Percentiles rank a stretch among this genome's conserved stretches.
phyloP scores from a whole-genome alignment of 805 yeast species.

The Spathaspora sp. region DNA sequence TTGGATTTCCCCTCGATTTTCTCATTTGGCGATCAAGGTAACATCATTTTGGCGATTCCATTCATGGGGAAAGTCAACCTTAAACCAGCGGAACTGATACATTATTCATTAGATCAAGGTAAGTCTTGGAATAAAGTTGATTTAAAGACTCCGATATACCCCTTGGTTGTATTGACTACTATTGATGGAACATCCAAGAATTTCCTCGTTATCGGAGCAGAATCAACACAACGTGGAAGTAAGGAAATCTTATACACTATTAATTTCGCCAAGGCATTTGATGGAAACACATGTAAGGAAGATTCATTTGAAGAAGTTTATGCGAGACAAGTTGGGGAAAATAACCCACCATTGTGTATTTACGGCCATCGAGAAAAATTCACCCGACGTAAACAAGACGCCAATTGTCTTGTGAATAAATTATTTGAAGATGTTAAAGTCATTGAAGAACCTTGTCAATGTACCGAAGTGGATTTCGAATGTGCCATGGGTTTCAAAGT shows the following conservation, averaged over 20 bases:
- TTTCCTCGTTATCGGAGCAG: slow-evolving; percentile 49
- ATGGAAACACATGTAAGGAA: slow-evolving; percentile 39
- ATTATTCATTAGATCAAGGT: slow-evolving; percentile 73
- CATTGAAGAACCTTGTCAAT: slow-evolving; percentile 56
- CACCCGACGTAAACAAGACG: slow-evolving; percentile 57
- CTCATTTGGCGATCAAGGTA: slow-evolving; percentile 76
- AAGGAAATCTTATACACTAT: slow-evolving; percentile 31
- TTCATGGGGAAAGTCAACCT: slow-evolving; percentile 7
- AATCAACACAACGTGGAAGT: slow-evolving; percentile 8
- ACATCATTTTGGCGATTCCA: slow-evolving; percentile 63
- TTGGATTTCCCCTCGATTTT: slow-evolving; percentile 50
- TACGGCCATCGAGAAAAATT: slow-evolving; percentile 67
- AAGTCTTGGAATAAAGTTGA: slow-evolving; percentile 52
- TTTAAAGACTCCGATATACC: slow-evolving; percentile 42
- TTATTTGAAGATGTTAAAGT: slow-evolving; percentile 44
- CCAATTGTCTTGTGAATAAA: slow-evolving; percentile 58
- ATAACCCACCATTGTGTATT: slow-evolving; percentile 48
- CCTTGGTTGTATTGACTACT: slow-evolving; percentile 49
- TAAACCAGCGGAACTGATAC: slow-evolving; percentile 24
- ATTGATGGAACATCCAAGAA: slow-evolving; percentile 67
- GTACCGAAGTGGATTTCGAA: slow-evolving; percentile 66
- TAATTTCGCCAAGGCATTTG: slow-evolving; percentile 58
- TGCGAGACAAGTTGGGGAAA: slow-evolving; percentile 37
- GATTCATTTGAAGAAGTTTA: slow-evolving; percentile 65
- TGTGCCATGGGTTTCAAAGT: slow-evolving; percentile 51